Conservation (phyloP, 75 land plant genomes). For the Picea sitchensis region DNA sequence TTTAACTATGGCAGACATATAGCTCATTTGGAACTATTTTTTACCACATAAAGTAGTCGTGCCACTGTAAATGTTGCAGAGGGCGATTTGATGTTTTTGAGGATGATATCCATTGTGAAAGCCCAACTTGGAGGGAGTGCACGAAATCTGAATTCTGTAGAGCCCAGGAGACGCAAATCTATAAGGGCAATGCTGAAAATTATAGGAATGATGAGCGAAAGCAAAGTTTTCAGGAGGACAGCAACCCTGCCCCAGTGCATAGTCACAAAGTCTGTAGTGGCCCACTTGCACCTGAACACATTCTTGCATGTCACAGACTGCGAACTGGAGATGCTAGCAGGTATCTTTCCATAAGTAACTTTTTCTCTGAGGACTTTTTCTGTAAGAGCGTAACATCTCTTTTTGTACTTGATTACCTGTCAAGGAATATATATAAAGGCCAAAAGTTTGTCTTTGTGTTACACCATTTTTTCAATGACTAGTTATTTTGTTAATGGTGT, state of each 20-base stretch:
- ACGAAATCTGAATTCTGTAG: conserved; percentile 15
- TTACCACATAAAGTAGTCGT: not conserved
- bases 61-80: conserved; percentile 38
- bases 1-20: not conserved
- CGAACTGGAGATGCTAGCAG: conserved; percentile 30
- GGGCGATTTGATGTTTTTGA: conserved; percentile 83
- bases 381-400: not conserved
- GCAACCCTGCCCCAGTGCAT: conserved; percentile 10
- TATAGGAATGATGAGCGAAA: conserved; percentile 14
- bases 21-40: not conserved
- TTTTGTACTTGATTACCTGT: too few relatives aligned
- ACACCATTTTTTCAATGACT: too few relatives aligned
- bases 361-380: not conserved
- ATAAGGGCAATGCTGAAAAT: conserved; percentile 14
- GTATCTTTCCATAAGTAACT: conserved; percentile 17
- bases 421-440: too few relatives aligned
- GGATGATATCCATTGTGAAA: conserved; percentile 48
- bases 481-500: too few relatives aligned
- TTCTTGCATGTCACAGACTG: conserved; percentile 25
- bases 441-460: too few relatives aligned
- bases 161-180: conserved; percentile 9
- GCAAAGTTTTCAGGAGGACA: conserved; percentile 25
- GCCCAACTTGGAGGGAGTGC: conserved; percentile 36
- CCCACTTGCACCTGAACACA: conserved; percentile 51
- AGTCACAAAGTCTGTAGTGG: conserved; percentile 54